These are phyloP conservation scores for Curvularia hawaiiensis DNA, from an alignment of 2,329 filamentous ascomycete species.

Conservation along the genomic window DNA sequence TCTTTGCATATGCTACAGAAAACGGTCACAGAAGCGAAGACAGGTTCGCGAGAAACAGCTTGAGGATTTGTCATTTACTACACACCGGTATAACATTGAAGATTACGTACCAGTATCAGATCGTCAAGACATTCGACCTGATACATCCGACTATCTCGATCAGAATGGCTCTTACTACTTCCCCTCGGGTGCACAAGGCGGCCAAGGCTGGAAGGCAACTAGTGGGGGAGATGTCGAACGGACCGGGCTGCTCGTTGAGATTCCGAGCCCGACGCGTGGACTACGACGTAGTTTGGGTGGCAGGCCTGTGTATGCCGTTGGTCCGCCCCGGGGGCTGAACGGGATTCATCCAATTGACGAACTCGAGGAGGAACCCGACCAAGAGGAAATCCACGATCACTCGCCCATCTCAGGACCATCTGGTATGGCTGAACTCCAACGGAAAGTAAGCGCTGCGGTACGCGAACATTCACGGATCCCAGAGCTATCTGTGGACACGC, in stretches of 20 bases:
- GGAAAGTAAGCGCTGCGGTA: constrained; percentile 25
- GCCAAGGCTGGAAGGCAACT: constrained; percentile 40
- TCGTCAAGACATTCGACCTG: constrained; percentile 48
- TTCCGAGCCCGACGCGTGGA: constrained; percentile 56
- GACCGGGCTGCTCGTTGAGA: constrained; percentile 54
- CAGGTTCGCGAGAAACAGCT: constrained; percentile 60
- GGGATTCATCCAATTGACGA: constrained; percentile 68
- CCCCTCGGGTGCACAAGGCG: constrained; percentile 26
- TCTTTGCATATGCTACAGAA: constrained; percentile 56
- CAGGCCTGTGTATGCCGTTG: constrained; percentile 54
- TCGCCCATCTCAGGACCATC: constrained; percentile 19
- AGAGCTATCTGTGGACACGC: constrained; percentile 51
- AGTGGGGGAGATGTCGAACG: constrained; percentile 49
- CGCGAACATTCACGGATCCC: constrained; percentile 39
- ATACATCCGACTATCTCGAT: constrained; percentile 43
- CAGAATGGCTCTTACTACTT: constrained; percentile 38
- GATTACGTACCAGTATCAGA: constrained; percentile 45
- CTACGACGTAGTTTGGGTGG: constrained; percentile 49
- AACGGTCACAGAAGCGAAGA: constrained; percentile 48
- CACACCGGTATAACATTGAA: constrained; percentile 53
- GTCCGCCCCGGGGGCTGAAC: constrained; percentile 56
- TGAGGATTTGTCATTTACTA: constrained; percentile 56
- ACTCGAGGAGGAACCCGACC: constrained; percentile 59
- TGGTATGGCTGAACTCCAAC: constrained; percentile 35
- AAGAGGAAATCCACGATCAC: constrained; percentile 24